Percentiles rank a stretch among this genome's conserved stretches.
Conservation (phyloP, 129 eudicot genomes). For the Arctium lappa region DNA sequence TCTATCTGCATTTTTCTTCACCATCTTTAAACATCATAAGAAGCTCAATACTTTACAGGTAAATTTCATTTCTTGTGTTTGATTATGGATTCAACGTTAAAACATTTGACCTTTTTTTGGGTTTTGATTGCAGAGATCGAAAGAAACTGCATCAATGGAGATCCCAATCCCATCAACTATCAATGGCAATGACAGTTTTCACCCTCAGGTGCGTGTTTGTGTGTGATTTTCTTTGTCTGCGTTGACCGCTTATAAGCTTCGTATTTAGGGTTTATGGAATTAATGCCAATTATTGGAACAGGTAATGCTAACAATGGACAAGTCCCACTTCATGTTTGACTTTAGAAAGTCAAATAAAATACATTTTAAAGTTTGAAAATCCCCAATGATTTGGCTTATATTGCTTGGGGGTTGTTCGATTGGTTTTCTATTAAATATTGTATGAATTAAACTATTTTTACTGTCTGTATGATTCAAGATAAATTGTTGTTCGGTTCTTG, state of each 20-base stretch:
- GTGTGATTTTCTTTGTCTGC: not conserved
- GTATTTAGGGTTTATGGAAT: no score
- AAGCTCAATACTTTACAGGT: conserved; percentile 39
- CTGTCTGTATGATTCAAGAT: not conserved
- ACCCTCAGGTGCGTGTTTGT: conserved; percentile 36
- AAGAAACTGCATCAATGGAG: conserved; percentile 44
- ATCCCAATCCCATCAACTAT: conserved; percentile 7
- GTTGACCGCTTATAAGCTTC: not conserved
- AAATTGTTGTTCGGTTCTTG: no score
- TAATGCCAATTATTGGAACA: no score
- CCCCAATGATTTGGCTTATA: not conserved
- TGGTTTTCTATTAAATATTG: no score
- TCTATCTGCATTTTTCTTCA: conserved; percentile 37
- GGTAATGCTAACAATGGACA: no score
- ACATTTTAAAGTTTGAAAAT: no score
- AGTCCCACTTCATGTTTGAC: no score
- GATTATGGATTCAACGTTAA: not conserved
- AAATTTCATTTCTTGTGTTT: not conserved
- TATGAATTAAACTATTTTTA: not conserved
- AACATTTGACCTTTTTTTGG: not conserved
- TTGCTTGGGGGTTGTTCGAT: not conserved
- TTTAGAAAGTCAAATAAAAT: no score
- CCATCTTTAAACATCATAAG: conserved; percentile 15
- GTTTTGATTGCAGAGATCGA: conserved; percentile 29
- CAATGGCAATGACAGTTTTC: conserved; percentile 22